Conservation (phyloP, 2,329 filamentous ascomycete species). For the Colletotrichum liriopes region DNA sequence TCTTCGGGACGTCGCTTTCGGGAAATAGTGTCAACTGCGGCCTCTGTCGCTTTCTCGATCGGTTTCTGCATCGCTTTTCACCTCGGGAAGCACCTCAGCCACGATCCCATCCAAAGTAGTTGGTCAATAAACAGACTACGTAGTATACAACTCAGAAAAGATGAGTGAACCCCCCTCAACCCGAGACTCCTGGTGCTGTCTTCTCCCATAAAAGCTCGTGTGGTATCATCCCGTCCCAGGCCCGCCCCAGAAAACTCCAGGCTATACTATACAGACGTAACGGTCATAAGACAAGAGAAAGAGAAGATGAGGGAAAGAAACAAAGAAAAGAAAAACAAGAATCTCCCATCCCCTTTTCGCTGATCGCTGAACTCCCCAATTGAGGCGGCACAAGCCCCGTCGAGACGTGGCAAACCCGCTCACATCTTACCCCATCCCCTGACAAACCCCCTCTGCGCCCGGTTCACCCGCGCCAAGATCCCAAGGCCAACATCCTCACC, state of each 20-base stretch:
- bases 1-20: neutral
- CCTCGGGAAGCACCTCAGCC: neutral
- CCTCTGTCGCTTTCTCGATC: neutral
- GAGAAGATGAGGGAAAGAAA: neutral
- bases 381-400: neutral
- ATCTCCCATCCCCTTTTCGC: neutral
- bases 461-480: slow-evolving; percentile 40
- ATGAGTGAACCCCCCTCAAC: neutral
- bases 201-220: slow-evolving; percentile 13
- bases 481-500: slow-evolving; percentile 44
- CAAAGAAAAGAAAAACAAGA: neutral
- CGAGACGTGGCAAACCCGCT: neutral
- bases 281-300: slow-evolving; percentile 1
- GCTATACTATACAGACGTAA: slow-evolving; percentile 13
- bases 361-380: neutral
- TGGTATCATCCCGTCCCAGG: slow-evolving; percentile 38
- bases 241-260: slow-evolving; percentile 24
- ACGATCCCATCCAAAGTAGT: neutral
- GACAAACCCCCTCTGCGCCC: slow-evolving; percentile 39
- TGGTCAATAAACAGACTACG: neutral
- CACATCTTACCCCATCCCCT: slow-evolving; percentile 32
- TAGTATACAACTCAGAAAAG: neutral
- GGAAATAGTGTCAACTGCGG: neutral
- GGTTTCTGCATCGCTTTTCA: neutral
- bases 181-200: slow-evolving; percentile 19